Conservation (phyloP, 2,329 filamentous ascomycete genomes). For the Samsoniella hepiali region DNA sequence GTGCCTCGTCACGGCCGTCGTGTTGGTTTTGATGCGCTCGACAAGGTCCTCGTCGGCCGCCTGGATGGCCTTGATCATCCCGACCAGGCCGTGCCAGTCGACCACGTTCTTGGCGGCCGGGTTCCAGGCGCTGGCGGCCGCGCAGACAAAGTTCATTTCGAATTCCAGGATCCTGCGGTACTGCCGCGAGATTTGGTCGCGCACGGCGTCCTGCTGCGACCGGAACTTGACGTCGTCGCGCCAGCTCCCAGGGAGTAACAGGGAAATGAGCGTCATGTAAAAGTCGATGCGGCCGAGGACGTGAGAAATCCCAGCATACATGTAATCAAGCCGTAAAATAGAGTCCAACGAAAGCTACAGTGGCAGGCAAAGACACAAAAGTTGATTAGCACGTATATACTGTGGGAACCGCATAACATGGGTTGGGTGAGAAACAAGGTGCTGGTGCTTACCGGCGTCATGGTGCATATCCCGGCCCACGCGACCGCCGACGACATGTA, state of each 20-base stretch:
- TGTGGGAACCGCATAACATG: not conserved
- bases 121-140: constrained; percentile 37
- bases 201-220: constrained; percentile 23
- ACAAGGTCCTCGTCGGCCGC: constrained; percentile 28
- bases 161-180: constrained; percentile 36
- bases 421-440: not conserved
- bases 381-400: not conserved
- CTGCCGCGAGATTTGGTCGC: constrained; percentile 27
- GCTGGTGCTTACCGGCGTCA: constrained; percentile 33
- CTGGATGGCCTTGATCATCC: constrained; percentile 27
- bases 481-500: constrained; percentile 32
- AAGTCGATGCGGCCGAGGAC: constrained; percentile 33
- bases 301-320: constrained; percentile 31
- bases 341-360: constrained; percentile 35
- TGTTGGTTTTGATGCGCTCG: constrained; percentile 22
- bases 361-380: not conserved
- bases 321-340: constrained; percentile 31
- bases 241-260: constrained; percentile 27
- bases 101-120: constrained; percentile 36
- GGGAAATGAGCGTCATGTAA: constrained; percentile 33
- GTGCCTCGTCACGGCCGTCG: not conserved
- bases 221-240: constrained; percentile 25
- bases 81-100: constrained; percentile 31
- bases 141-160: constrained; percentile 40
- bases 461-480: constrained; percentile 36